Evolutionary conservation across 1,139 yeast species (phyloP).

Genomic region (Hyphopichia khmerensis): DNA sequence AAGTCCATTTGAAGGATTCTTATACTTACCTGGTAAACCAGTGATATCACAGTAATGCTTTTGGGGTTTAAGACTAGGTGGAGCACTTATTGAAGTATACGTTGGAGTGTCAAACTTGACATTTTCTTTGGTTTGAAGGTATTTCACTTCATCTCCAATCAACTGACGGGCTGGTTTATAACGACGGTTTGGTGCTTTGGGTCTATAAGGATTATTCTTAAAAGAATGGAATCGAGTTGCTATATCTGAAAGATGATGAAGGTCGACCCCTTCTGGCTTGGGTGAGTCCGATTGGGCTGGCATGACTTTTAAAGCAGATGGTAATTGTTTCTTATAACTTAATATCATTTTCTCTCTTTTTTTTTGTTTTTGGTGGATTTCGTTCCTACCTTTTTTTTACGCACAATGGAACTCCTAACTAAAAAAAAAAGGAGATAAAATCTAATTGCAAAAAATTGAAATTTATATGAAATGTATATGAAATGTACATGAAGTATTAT

Average conservation of each 20-base stretch:
- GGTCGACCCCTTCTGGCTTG: slow-evolving; percentile 15
- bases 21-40: slow-evolving; percentile 79
- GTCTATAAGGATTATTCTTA: slow-evolving; percentile 51
- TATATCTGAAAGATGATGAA: slow-evolving; percentile 39
- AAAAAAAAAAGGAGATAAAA: not conserved
- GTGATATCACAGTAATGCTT: slow-evolving; percentile 93
- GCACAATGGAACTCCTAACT: not conserved
- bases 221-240: slow-evolving; percentile 48
- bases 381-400: no score
- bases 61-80: slow-evolving; percentile 80
- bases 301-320: not conserved
- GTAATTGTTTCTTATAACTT: no score
- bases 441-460: no score
- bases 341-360: not conserved
- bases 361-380: not conserved
- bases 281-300: slow-evolving; percentile 2
- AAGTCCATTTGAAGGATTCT: slow-evolving; percentile 72
- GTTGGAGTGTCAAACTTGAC: slow-evolving; percentile 52
- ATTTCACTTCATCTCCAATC: slow-evolving; percentile 71
- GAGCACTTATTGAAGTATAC: slow-evolving; percentile 69
- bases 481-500: no score
- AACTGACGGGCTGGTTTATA: slow-evolving; percentile 79
- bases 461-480: no score
- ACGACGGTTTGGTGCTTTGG: slow-evolving; percentile 52
- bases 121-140: slow-evolving; percentile 44